Percentiles rank a stretch among this genome's conserved stretches.
Conservation (phyloP, 768 basidiomycete species). For the Tulasnella sp. region DNA sequence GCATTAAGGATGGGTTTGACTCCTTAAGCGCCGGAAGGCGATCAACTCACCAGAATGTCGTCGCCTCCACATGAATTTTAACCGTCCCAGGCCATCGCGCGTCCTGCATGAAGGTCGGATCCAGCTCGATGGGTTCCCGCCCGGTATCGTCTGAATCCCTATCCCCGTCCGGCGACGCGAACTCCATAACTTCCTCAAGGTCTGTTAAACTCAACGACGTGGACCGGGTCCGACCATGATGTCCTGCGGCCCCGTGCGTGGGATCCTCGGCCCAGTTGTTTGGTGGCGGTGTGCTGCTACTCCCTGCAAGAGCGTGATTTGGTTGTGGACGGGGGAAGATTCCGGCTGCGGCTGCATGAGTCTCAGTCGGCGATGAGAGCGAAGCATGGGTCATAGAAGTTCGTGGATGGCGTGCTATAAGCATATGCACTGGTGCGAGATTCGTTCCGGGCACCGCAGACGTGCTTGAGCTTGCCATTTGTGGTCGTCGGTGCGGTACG, state of each 20-base stretch:
- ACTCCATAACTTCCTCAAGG: constrained; percentile 16
- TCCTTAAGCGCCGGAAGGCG: neutral
- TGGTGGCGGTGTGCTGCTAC: neutral
- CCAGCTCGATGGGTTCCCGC: constrained; percentile 51
- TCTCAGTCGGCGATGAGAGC: constrained; percentile 77
- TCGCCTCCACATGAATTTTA: constrained; percentile 80
- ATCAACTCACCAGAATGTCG: constrained; percentile 73
- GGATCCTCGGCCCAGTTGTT: neutral
- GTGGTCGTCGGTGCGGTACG: no score
- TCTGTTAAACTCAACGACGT: constrained; percentile 7
- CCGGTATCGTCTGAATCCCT: constrained; percentile 18
- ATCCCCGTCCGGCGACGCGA: constrained; percentile 14
- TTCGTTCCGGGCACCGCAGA: neutral
- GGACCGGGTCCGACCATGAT: neutral
- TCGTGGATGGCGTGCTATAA: constrained; percentile 78
- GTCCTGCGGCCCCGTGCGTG: neutral
- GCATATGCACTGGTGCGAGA: constrained; percentile 58
- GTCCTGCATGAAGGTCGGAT: constrained; percentile 64
- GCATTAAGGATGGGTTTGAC: constrained; percentile 3
- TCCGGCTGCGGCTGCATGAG: constrained; percentile 76
- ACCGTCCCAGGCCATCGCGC: constrained; percentile 71
- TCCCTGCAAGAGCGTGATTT: neutral
- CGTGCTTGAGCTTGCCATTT: constrained; percentile 2
- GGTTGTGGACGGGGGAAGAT: constrained; percentile 51
- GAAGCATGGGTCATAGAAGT: constrained; percentile 66